Percentiles rank a stretch among this genome's conserved stretches.
Evolutionary conservation across 805 yeast genomes (phyloP).

Genomic region (Jamesozyma gamospora): DNA sequence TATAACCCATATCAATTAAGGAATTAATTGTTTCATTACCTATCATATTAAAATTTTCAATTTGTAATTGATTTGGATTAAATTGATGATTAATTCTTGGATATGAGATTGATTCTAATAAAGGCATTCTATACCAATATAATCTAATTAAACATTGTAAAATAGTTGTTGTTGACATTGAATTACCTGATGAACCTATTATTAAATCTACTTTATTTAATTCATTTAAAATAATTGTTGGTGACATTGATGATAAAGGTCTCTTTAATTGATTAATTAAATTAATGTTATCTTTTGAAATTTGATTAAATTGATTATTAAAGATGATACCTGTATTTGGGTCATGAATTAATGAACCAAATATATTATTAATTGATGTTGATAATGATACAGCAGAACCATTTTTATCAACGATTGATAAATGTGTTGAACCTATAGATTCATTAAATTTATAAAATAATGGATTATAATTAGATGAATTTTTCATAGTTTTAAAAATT

Average conservation of each 20-base stretch:
- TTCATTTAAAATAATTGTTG: constrained; percentile 51
- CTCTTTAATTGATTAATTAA: constrained; percentile 66
- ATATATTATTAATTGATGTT: constrained; percentile 73
- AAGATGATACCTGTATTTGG: constrained; percentile 70
- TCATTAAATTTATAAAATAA: constrained; percentile 63
- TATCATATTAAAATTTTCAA: constrained; percentile 43
- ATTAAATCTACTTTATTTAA: constrained; percentile 48
- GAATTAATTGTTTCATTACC: constrained; percentile 33
- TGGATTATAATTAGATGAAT: constrained; percentile 72
- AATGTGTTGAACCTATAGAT: constrained; percentile 88
- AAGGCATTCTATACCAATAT: constrained; percentile 45
- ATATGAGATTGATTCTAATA: constrained; percentile 60
- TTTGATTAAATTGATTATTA: constrained; percentile 93
- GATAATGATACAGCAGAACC: constrained; percentile 82
- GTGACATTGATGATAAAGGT: constrained; percentile 78
- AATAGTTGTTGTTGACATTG: constrained; percentile 72
- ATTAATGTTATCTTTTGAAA: constrained; percentile 65
- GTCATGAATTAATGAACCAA: constrained; percentile 80
- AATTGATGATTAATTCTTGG: constrained; percentile 89
- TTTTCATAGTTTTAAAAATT: constrained; percentile 37
- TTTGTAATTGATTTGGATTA: constrained; percentile 55
- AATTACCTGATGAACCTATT: constrained; percentile 93
- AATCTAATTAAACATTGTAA: constrained; percentile 68
- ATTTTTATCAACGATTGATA: constrained; percentile 62
- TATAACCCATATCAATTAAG: constrained; percentile 42